A percentile compares a stretch with the other conserved stretches of the same genome.
These are phyloP conservation scores for Hyaloraphidium curvatum DNA, from an alignment of 192 early-diverging fungal species.

Conservation along the genomic window DNA sequence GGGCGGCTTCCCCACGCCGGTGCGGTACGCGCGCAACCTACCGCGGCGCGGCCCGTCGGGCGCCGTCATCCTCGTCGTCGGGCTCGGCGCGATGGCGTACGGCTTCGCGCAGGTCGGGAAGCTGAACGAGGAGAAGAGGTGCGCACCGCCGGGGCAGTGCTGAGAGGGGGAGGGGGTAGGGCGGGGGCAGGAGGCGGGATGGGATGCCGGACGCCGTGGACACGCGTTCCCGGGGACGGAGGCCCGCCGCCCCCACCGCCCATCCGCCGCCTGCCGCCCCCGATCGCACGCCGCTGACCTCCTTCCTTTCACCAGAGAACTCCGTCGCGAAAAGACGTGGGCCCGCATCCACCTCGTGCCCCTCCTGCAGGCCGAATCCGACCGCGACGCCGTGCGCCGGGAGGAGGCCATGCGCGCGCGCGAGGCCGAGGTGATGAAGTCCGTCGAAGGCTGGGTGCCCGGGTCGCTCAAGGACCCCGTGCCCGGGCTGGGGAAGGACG, in stretches of 20 bases:
- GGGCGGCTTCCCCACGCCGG: slow-evolving; percentile 58
- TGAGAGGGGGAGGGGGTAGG: too few species aligned
- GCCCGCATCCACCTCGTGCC: slow-evolving; percentile 79
- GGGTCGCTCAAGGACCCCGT: slow-evolving; percentile 19
- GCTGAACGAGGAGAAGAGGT: slow-evolving; percentile 50
- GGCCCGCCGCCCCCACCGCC: too few species aligned
- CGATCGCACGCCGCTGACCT: too few species aligned
- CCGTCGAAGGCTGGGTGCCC: slow-evolving; percentile 29
- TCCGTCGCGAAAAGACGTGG: slow-evolving; percentile 85
- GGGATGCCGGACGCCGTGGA: too few species aligned
- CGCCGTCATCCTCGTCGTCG: slow-evolving; percentile 49
- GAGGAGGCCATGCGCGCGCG: slow-evolving; percentile 43
- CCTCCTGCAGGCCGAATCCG: slow-evolving; percentile 77
- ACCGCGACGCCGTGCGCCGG: slow-evolving; percentile 77
- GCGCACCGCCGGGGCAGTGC: too few species aligned
- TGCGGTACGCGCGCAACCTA: slow-evolving; percentile 73
- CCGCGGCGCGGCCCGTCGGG: slow-evolving; percentile 85
- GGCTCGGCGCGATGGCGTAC: slow-evolving; percentile 54
- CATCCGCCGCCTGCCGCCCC: too few species aligned
- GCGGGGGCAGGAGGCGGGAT: too few species aligned
- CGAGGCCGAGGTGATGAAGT: slow-evolving; percentile 75
- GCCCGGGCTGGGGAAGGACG: slow-evolving; percentile 20
- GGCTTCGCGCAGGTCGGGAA: slow-evolving; percentile 56
- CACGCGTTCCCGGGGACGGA: too few species aligned
- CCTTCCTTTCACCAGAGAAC: too few species aligned